Conservation (phyloP, 2,329 filamentous ascomycete species). For the Cercospora sp. region DNA sequence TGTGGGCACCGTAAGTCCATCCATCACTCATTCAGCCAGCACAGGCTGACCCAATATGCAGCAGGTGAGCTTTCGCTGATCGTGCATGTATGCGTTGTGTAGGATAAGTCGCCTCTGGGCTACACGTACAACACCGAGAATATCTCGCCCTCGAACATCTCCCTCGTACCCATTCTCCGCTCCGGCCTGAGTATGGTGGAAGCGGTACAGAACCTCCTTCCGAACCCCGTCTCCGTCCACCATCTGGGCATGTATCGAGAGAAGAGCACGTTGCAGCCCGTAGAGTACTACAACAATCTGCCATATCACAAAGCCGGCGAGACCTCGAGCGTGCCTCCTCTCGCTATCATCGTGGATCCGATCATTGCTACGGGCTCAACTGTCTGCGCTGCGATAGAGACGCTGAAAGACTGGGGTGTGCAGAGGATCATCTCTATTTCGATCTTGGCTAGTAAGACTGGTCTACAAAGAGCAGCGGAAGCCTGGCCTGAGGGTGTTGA, state of each 20-base stretch:
- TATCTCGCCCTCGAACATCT: slow-evolving; percentile 67
- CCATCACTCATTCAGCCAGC: slow-evolving; percentile 21
- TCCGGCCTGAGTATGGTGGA: slow-evolving; percentile 91
- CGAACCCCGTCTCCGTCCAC: slow-evolving; percentile 76
- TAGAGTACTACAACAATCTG: slow-evolving; percentile 98
- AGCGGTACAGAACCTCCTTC: slow-evolving; percentile 80
- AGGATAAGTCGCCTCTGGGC: slow-evolving; percentile 79
- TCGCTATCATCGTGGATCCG: slow-evolving; percentile 86
- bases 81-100: slow-evolving; percentile 2
- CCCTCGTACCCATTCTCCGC: slow-evolving; percentile 86
- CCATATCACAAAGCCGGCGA: slow-evolving; percentile 64
- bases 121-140: slow-evolving; percentile 69
- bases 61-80: slow-evolving; percentile 23
- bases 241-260: slow-evolving; percentile 95
- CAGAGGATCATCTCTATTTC: slow-evolving; percentile 73
- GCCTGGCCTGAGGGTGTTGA: slow-evolving; percentile 78
- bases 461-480: slow-evolving; percentile 68
- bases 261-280: slow-evolving; percentile 79
- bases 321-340: slow-evolving; percentile 50
- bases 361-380: slow-evolving; percentile 94
- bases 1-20: slow-evolving; percentile 63
- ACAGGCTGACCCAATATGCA: slow-evolving; percentile 29
- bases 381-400: slow-evolving; percentile 84
- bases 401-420: slow-evolving; percentile 89
- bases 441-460: slow-evolving; percentile 70